Evolutionary conservation across 2,329 filamentous ascomycete species (phyloP).

Genomic region (Herpotrichia juniperi): DNA sequence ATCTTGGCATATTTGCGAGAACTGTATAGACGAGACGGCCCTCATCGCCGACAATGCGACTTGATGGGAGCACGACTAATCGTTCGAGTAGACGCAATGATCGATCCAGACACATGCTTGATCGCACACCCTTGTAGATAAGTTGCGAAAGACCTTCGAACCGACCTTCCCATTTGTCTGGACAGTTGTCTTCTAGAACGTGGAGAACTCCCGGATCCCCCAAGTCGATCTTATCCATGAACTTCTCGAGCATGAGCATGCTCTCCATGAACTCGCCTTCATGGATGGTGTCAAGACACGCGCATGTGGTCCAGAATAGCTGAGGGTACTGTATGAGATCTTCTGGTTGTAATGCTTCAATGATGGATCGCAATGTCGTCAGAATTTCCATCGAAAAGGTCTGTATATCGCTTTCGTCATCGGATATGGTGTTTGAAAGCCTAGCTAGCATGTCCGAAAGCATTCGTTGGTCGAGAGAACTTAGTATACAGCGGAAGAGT

Average conservation of each 20-base stretch:
- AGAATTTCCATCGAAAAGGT: slow-evolving; percentile 98
- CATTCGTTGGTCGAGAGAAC: slow-evolving; percentile 90
- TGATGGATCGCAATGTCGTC: slow-evolving; percentile 90
- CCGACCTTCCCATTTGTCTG: slow-evolving; percentile 82
- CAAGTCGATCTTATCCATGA: slow-evolving; percentile 84
- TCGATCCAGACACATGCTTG: slow-evolving; percentile 78
- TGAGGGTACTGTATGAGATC: slow-evolving; percentile 90
- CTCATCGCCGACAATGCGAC: slow-evolving; percentile 80
- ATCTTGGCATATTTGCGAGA: slow-evolving; percentile 90
- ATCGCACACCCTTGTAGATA: slow-evolving; percentile 90
- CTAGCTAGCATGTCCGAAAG: slow-evolving; percentile 95
- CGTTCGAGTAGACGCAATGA: slow-evolving; percentile 80
- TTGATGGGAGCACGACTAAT: slow-evolving; percentile 78
- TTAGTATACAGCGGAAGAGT: slow-evolving; percentile 92
- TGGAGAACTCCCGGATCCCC: slow-evolving; percentile 70
- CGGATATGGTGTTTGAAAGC: slow-evolving; percentile 94
- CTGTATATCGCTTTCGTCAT: slow-evolving; percentile 90
- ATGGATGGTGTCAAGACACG: slow-evolving; percentile 95
- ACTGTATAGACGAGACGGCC: slow-evolving; percentile 82
- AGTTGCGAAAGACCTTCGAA: slow-evolving; percentile 88
- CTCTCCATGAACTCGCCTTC: slow-evolving; percentile 94
- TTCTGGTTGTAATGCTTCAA: slow-evolving; percentile 78
- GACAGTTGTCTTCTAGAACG: slow-evolving; percentile 77
- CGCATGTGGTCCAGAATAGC: slow-evolving; percentile 96
- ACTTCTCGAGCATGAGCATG: slow-evolving; percentile 86